Evolutionary conservation across 176 grass and related monocot genomes (phyloP).

Genomic region (Ensete glaucum): DNA sequence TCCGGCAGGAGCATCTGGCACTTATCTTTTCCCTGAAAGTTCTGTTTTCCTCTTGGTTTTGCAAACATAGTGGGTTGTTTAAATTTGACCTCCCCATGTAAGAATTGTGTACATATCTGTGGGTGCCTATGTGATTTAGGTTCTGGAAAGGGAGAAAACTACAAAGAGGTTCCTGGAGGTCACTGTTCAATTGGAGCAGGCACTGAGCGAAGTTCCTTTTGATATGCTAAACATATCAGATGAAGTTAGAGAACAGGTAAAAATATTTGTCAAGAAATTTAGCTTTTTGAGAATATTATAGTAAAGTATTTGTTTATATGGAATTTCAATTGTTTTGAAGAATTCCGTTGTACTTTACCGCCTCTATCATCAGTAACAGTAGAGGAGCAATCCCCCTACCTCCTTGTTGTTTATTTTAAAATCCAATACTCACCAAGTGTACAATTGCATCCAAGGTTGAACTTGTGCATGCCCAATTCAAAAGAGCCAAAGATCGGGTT

Average conservation of each 20-base stretch:
- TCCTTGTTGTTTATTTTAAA: neutral
- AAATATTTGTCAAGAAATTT: constrained; percentile 5
- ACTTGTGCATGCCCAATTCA: constrained; percentile 74
- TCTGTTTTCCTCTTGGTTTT: neutral
- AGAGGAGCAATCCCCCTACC: too few species aligned
- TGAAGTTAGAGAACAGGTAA: constrained; percentile 96
- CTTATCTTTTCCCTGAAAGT: too few species aligned
- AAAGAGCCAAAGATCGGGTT: constrained; percentile 82
- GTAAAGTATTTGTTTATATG: too few species aligned
- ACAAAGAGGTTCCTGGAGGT: constrained; percentile 62
- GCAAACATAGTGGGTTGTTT: neutral
- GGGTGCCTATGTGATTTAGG: constrained; percentile 13
- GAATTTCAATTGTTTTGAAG: too few species aligned
- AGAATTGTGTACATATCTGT: neutral
- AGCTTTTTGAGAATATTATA: neutral
- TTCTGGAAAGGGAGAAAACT: constrained; percentile 75
- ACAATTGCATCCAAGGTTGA: constrained; percentile 52
- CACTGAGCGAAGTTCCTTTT: constrained; percentile 59
- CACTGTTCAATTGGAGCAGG: constrained; percentile 58
- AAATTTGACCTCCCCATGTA: neutral
- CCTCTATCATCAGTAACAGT: too few species aligned
- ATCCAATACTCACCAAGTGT: neutral
- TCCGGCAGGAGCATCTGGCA: too few species aligned
- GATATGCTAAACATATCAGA: constrained; percentile 83
- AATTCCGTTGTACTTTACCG: too few species aligned